A percentile compares a stretch with the other conserved stretches of the same genome.
These are phyloP conservation scores for Escallonia herrerae DNA, from an alignment of 129 eudicot genomes.

Conservation along the genomic window DNA sequence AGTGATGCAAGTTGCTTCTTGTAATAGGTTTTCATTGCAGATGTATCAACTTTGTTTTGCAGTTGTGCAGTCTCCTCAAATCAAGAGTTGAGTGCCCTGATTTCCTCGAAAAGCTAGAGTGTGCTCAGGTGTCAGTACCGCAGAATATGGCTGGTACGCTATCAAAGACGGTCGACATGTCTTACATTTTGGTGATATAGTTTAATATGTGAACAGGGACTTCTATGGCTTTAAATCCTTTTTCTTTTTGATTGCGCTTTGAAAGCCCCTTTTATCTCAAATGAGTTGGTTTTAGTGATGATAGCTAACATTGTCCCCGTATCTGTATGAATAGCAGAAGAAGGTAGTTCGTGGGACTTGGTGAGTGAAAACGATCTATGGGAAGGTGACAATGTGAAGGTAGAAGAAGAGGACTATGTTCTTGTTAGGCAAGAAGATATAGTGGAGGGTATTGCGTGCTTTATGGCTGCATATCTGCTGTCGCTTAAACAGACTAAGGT, in stretches of 20 bases:
- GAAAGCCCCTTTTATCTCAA: not conserved
- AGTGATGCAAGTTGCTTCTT: too few relatives aligned
- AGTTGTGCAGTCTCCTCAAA: slow-evolving; percentile 74
- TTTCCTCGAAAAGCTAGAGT: slow-evolving; percentile 79
- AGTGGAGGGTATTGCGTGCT: slow-evolving; percentile 93
- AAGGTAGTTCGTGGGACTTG: slow-evolving; percentile 91
- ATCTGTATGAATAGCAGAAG: slow-evolving; percentile 46
- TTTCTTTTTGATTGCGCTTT: not conserved
- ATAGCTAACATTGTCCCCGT: slow-evolving; percentile 9
- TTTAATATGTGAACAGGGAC: not conserved
- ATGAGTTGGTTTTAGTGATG: slow-evolving; percentile 9
- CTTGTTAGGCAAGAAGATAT: slow-evolving; percentile 94
- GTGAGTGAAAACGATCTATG: slow-evolving; percentile 80
- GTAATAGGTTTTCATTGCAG: too few relatives aligned
- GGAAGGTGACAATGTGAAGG: slow-evolving; percentile 56
- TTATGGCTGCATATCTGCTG: slow-evolving; percentile 88
- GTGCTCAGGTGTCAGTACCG: slow-evolving; percentile 65
- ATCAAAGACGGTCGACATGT: not conserved
- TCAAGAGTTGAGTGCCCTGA: slow-evolving; percentile 81
- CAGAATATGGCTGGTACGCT: slow-evolving; percentile 50
- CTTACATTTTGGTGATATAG: not conserved
- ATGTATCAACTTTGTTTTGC: slow-evolving; percentile 9
- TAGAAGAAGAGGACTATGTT: slow-evolving; percentile 75
- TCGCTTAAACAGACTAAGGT: slow-evolving; percentile 94
- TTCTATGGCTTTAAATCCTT: not conserved